These are phyloP conservation scores for Cucurbita moschata DNA, from an alignment of 306 rosid genomes.

Conservation along the genomic window DNA sequence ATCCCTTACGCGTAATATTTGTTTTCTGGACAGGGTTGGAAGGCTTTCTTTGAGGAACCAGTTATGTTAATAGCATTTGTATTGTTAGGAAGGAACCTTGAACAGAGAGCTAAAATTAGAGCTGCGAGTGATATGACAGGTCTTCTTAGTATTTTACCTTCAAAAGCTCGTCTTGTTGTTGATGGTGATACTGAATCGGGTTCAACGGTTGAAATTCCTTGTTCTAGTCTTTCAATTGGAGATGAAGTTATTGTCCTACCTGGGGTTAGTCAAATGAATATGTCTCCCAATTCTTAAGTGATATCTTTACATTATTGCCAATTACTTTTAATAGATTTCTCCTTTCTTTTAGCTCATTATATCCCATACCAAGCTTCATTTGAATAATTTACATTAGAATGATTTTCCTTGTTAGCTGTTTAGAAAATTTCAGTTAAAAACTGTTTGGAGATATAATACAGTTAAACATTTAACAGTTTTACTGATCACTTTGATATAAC, in stretches of 20 bases:
- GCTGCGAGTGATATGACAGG: conserved; percentile 98
- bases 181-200: conserved; percentile 27
- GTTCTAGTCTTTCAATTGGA: conserved; percentile 70
- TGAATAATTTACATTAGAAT: neutral
- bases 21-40: conserved; percentile 71
- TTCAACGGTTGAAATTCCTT: conserved; percentile 78
- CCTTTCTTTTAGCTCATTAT: neutral
- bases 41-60: conserved; percentile 95
- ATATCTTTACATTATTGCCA: neutral
- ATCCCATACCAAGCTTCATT: neutral
- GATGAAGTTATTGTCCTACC: conserved; percentile 76
- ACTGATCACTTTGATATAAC: neutral
- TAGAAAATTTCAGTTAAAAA: neutral
- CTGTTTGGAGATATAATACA: neutral
- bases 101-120: conserved; percentile 92
- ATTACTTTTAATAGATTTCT: neutral
- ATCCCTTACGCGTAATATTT: conserved; percentile 1
- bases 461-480: neutral
- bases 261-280: conserved; percentile 52
- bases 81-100: conserved; percentile 90
- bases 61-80: conserved; percentile 96
- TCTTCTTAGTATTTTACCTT: conserved; percentile 72
- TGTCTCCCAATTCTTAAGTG: neutral
- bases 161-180: conserved; percentile 88
- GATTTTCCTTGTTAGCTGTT: neutral